A percentile compares a stretch with the other conserved stretches of the same genome.
Evolutionary conservation across 2,329 filamentous ascomycete genomes (phyloP).

Genomic region (Penicillium sp.): DNA sequence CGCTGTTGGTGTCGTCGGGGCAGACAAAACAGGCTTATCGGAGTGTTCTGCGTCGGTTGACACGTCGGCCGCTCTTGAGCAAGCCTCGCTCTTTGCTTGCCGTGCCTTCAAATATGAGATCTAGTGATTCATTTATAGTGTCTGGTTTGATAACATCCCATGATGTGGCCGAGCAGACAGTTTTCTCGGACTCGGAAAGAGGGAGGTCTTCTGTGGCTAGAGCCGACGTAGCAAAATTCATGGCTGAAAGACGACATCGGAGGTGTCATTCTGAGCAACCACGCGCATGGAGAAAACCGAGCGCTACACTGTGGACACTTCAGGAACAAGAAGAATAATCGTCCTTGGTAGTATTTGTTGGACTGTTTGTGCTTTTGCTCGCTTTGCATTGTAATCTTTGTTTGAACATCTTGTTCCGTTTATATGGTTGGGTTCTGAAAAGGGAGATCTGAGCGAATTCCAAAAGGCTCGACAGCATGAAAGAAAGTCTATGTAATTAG

Average conservation of each 20-base stretch:
- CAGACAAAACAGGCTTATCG: conserved; percentile 20
- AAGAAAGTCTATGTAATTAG: neutral
- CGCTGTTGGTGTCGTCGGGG: conserved; percentile 4
- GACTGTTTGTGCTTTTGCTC: neutral
- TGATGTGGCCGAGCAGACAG: conserved; percentile 1
- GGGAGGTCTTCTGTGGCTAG: neutral
- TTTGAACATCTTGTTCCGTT: neutral
- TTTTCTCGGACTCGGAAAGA: conserved; percentile 3
- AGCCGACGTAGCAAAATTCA: conserved; percentile 11
- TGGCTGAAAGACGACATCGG: conserved; percentile 32
- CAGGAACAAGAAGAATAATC: conserved; percentile 29
- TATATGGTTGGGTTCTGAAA: too few species aligned
- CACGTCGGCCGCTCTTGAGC: conserved; percentile 32
- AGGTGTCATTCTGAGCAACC: conserved; percentile 42
- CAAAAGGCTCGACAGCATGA: neutral
- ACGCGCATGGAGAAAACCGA: conserved; percentile 39
- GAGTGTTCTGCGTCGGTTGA: conserved; percentile 30
- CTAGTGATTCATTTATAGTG: conserved; percentile 19
- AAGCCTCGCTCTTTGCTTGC: conserved; percentile 35
- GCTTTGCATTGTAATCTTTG: neutral
- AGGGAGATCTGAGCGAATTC: neutral
- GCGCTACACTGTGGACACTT: conserved; percentile 38
- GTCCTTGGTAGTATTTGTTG: neutral
- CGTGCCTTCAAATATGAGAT: conserved; percentile 26
- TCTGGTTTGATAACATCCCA: conserved; percentile 24